These are phyloP conservation scores for Tephrocybe sp. DNA, from an alignment of 768 basidiomycete genomes.

Conservation along the genomic window DNA sequence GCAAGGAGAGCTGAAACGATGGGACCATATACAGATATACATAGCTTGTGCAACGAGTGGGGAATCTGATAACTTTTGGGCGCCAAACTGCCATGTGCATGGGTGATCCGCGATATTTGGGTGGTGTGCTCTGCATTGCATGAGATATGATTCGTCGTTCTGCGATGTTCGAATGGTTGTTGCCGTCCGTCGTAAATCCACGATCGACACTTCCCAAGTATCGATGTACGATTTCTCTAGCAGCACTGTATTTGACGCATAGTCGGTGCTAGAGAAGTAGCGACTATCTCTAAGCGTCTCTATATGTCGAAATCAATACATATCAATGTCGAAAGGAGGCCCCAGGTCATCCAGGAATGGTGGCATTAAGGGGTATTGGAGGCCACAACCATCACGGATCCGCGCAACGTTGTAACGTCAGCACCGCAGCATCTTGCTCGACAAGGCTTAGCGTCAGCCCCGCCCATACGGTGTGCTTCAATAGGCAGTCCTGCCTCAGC, in stretches of 20 bases:
- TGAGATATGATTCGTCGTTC: background rate
- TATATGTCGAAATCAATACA: no score
- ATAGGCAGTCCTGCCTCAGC: conserved; percentile 47
- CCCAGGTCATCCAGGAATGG: no score
- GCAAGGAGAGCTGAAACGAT: background rate
- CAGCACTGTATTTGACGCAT: no score
- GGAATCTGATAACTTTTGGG: background rate
- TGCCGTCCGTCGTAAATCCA: background rate
- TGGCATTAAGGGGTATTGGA: no score
- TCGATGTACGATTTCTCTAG: no score
- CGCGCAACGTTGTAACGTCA: conserved; percentile 38
- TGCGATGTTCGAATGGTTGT: background rate
- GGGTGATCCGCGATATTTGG: background rate
- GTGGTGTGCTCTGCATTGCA: no score
- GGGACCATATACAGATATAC: background rate
- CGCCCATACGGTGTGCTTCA: conserved; percentile 47
- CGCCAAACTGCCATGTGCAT: background rate
- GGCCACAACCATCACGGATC: background rate
- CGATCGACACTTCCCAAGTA: no score
- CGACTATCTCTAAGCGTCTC: no score
- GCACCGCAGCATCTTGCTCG: conserved; percentile 37
- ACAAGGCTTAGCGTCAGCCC: conserved; percentile 44
- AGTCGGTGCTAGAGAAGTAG: no score
- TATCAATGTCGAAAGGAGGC: no score
- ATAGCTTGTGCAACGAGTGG: no score